phyloP scores from a whole-genome alignment of 1,139 yeast species.

The Spencermartinsiella ligniputridi region DNA sequence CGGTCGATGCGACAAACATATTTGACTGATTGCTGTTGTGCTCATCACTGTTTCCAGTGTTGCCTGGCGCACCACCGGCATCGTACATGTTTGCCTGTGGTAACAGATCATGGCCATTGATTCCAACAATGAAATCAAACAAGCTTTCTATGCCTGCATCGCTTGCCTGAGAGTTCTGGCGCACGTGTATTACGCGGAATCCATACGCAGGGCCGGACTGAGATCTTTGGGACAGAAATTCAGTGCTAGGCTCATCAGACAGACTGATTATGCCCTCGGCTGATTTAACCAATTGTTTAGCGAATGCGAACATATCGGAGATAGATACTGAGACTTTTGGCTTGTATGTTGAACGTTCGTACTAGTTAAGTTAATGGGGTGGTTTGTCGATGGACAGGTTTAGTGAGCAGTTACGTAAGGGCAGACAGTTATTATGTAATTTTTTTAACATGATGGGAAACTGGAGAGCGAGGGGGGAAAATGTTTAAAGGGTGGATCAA shows the following conservation, averaged over 20 bases:
- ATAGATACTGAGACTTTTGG: no score
- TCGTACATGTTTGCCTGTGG: neutral
- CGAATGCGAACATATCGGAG: constrained; percentile 84
- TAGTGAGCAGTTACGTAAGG: no score
- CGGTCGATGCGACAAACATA: constrained; percentile 12
- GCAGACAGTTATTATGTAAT: no score
- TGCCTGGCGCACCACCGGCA: neutral
- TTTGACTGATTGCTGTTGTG: constrained; percentile 5
- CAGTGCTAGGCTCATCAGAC: constrained; percentile 8
- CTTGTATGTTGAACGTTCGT: no score
- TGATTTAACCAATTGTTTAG: constrained; percentile 74
- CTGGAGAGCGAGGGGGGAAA: no score
- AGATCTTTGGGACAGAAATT: neutral
- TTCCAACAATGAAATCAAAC: constrained; percentile 78
- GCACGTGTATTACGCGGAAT: constrained; percentile 51
- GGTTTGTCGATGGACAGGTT: no score
- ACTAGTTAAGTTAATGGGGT: no score
- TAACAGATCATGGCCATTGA: constrained; percentile 62
- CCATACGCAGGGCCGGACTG: constrained; percentile 40
- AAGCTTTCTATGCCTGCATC: constrained; percentile 65
- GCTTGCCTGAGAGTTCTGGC: constrained; percentile 39
- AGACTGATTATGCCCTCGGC: constrained; percentile 46
- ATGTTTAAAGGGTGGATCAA: no score
- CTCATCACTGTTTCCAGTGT: neutral
- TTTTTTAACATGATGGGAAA: no score